These are phyloP conservation scores for Oryza meridionalis DNA, from an alignment of 176 grass and related monocot genomes.

Conservation along the genomic window DNA sequence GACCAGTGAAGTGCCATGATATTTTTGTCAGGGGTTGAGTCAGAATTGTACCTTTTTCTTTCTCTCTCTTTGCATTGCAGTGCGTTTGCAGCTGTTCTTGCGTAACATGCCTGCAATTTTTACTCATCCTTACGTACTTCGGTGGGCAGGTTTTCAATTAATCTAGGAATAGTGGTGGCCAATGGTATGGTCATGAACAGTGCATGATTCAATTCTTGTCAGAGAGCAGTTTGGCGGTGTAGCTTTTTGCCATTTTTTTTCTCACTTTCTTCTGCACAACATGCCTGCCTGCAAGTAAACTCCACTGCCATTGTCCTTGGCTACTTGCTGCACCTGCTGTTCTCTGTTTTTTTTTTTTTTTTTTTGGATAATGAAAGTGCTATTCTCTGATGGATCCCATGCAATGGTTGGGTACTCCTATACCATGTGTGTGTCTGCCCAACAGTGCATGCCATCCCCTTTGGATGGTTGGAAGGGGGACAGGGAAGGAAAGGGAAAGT, in stretches of 20 bases:
- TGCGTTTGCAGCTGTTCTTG: constrained; percentile 28
- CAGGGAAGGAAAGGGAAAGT: constrained; percentile 10
- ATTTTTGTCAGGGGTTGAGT: constrained; percentile 45
- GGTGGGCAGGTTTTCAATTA: neutral
- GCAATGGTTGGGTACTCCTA: neutral
- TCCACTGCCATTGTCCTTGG: constrained; percentile 17
- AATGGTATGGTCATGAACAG: constrained; percentile 41
- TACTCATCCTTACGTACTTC: constrained; percentile 9
- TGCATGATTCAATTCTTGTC: constrained; percentile 39
- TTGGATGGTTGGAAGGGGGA: constrained; percentile 43
- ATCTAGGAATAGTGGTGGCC: neutral
- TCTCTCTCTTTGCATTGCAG: constrained; percentile 33
- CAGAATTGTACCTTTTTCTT: constrained; percentile 38
- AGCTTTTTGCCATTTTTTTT: constrained; percentile 23
- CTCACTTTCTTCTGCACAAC: constrained; percentile 37
- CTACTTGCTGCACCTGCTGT: constrained; percentile 12
- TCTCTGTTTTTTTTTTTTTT: neutral
- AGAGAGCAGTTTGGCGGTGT: constrained; percentile 40
- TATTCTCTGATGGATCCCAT: constrained; percentile 41
- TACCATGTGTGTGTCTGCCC: neutral
- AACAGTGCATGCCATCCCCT: constrained; percentile 16
- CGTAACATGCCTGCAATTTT: constrained; percentile 44
- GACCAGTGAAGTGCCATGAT: constrained; percentile 41
- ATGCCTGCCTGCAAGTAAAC: constrained; percentile 45
- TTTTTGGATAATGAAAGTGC: constrained; percentile 2